These are phyloP conservation scores for Fusarium circinatum DNA, from an alignment of 2,329 filamentous ascomycete genomes.

Conservation along the genomic window DNA sequence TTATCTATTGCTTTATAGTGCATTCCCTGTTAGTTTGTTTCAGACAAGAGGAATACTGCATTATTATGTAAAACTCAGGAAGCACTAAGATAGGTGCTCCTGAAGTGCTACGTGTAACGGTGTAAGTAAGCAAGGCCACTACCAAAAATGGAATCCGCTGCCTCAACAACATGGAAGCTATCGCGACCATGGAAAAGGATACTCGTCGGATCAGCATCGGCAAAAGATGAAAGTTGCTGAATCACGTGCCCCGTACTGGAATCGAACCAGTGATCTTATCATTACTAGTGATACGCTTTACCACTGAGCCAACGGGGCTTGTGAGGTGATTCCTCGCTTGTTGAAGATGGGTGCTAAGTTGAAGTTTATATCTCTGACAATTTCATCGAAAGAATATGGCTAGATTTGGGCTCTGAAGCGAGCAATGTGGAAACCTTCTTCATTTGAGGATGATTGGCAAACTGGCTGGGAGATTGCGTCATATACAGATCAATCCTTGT, in stretches of 20 bases:
- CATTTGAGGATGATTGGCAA: not conserved
- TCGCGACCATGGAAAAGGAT: not conserved
- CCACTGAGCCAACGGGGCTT: constrained; percentile 43
- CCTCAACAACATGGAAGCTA: not conserved
- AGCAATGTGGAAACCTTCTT: not conserved
- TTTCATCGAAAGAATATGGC: no score
- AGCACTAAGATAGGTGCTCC: not conserved
- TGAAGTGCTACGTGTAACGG: not conserved
- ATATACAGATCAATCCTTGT: not conserved
- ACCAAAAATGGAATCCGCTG: not conserved
- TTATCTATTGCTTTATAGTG: not conserved
- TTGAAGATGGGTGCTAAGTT: fast-evolving
- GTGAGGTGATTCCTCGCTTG: constrained; percentile 19
- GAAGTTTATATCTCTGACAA: not conserved
- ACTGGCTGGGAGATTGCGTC: not conserved
- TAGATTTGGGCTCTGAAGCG: not conserved
- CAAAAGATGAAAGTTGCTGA: fast-evolving
- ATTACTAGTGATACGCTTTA: constrained; percentile 44
- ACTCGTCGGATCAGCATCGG: no score
- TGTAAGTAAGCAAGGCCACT: not conserved
- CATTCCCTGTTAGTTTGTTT: not conserved
- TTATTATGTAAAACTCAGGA: not conserved
- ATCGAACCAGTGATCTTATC: constrained; percentile 41
- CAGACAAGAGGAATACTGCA: fast-evolving
- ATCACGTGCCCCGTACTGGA: constrained; percentile 37